Percentiles rank a stretch among this genome's conserved stretches.
Evolutionary conservation across 306 rosid genomes (phyloP).

Genomic region (Hippophae gyantsensis): DNA sequence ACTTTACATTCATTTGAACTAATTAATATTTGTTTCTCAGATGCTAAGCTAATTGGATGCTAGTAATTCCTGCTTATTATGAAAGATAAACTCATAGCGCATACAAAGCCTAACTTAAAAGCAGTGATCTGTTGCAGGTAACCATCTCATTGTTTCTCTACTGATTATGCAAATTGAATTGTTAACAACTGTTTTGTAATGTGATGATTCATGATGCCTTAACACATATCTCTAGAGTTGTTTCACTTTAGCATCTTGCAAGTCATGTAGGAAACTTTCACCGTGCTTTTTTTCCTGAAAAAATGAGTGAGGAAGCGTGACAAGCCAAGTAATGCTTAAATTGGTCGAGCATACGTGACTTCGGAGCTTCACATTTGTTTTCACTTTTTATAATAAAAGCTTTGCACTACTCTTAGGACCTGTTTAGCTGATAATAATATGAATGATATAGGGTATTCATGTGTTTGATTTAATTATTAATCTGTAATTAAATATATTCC

Average conservation of each 20-base stretch:
- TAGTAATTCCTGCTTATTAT: conserved; percentile 13
- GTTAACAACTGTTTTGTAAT: neutral
- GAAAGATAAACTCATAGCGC: conserved; percentile 9
- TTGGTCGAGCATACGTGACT: neutral
- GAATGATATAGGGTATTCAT: too few relatives aligned
- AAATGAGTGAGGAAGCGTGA: neutral
- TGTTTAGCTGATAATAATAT: too few relatives aligned
- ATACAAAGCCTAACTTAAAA: conserved; percentile 2
- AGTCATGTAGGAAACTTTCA: too few relatives aligned
- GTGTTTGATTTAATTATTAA: too few relatives aligned
- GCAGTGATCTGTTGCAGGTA: conserved; percentile 9
- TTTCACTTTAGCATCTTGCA: neutral
- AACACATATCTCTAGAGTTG: neutral
- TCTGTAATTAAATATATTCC: too few relatives aligned
- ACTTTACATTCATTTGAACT: neutral
- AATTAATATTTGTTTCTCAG: conserved; percentile 20
- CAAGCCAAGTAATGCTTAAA: neutral
- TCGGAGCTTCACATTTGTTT: neutral
- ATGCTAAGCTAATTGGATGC: conserved; percentile 34
- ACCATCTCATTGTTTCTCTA: neutral
- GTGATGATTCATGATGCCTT: neutral
- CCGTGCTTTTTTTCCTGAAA: neutral
- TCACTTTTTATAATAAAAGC: neutral
- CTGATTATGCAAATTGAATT: neutral
- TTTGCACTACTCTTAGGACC: neutral